A percentile compares a stretch with the other conserved stretches of the same genome.
These are phyloP conservation scores for Rhizopogon sp. DNA, from an alignment of 768 basidiomycete genomes.

Conservation along the genomic window DNA sequence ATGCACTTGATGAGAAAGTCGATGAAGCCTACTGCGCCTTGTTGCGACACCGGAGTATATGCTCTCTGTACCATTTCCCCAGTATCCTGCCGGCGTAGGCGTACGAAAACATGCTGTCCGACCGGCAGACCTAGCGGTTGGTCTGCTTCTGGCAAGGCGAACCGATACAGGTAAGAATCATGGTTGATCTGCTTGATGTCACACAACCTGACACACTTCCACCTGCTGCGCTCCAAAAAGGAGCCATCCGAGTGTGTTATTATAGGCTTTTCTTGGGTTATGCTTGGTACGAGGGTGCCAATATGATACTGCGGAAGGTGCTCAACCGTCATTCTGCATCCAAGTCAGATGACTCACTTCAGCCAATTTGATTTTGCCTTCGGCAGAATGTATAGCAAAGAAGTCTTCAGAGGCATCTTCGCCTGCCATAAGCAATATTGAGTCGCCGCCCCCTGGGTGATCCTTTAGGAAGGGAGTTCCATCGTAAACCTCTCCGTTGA, in stretches of 20 bases:
- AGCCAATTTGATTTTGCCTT: slow-evolving; percentile 40
- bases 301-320: slow-evolving; percentile 35
- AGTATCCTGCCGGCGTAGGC: slow-evolving; percentile 34
- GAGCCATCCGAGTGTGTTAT: slow-evolving; percentile 4
- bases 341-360: slow-evolving; percentile 22
- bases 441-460: slow-evolving; percentile 55
- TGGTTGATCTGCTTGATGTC: slow-evolving; percentile 37
- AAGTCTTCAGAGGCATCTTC: slow-evolving; percentile 63
- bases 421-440: slow-evolving; percentile 51
- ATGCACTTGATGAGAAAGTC: slow-evolving; percentile 51
- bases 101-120: slow-evolving; percentile 58
- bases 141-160: slow-evolving; percentile 34
- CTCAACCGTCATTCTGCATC: slow-evolving; percentile 5
- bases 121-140: slow-evolving; percentile 48
- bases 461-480: slow-evolving; percentile 45
- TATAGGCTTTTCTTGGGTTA: background rate
- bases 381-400: slow-evolving; percentile 55
- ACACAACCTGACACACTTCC: slow-evolving; percentile 42
- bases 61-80: slow-evolving; percentile 50
- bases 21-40: slow-evolving; percentile 37
- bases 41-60: slow-evolving; percentile 53
- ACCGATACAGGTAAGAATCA: slow-evolving; percentile 47
- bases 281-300: slow-evolving; percentile 35
- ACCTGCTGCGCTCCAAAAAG: slow-evolving; percentile 42
- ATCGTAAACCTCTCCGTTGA: slow-evolving; percentile 53